Base-by-base conservation (phyloP, 805 yeast genomes). In the Zygoascus biomembranicola region DNA sequence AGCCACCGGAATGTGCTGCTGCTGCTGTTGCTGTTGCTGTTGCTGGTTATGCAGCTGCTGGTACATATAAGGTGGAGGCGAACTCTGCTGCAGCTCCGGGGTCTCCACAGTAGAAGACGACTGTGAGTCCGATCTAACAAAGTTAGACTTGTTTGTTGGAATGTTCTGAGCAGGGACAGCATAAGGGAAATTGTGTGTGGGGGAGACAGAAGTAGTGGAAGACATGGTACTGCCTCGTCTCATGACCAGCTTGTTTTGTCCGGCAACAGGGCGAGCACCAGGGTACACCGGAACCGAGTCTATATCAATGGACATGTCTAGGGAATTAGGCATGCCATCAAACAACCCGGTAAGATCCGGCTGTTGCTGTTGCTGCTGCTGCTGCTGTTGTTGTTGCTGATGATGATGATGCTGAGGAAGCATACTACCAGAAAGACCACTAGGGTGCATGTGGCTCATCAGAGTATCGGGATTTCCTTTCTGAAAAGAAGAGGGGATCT, bases 41-140 rank as follows among this genome's bases (percentile, higher is more conserved):
- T 41, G 35, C n/a, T 42, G 28, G 19, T 23, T 35, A 6, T 26
- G 45, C n/a, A 20, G 52, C 23, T 42, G 47, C 10, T 23, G 20
- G 41, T 41, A 16, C 13, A 20, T 13, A 9, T 8, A 20, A 49
- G 11, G 18, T 9, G 26, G 44, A 23, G 26, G 26, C 13, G 32
- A 16, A 16, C 20, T 23, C 31, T 44, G 16, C 32, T 44, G 47
- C 20, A 26, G 18, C 23, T 32, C 49, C 23, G 41, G 26, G 5
- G 49, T 18, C 18, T 26, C 49, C 9, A 14, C 14, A 18, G 20
- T 37, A 16, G 53, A 39, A 26, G 53, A 50, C 13, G 51, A 45
- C 43, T 44, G 46, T 9, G 53, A 50, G 20, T 50, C 53, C n/a
- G 53, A 50, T 19, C 56, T 11, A 37, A 46, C 41, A 44, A 44